Evolutionary conservation across 192 early-diverging fungal genomes (phyloP).

Genomic region (Entomortierella chlamydospora): DNA sequence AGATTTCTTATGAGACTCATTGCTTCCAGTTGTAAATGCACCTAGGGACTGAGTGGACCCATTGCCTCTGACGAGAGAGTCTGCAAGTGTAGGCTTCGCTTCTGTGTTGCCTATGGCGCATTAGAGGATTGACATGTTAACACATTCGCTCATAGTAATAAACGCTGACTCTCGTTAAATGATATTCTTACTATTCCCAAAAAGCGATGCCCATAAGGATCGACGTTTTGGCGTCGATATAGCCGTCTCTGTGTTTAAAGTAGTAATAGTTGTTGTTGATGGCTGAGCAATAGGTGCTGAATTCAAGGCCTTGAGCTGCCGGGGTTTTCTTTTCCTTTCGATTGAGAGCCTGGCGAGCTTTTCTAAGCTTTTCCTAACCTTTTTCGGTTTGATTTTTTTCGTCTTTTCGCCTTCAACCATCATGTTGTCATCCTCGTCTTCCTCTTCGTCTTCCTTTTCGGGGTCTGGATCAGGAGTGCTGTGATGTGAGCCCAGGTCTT

Average conservation of each 20-base stretch:
- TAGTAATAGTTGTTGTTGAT: neutral
- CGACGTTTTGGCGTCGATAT: constrained; percentile 27
- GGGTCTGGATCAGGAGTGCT: constrained; percentile 1
- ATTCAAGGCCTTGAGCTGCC: constrained; percentile 38
- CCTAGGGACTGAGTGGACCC: constrained; percentile 35
- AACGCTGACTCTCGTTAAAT: neutral
- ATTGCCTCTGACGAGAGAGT: constrained; percentile 32
- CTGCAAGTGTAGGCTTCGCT: constrained; percentile 4
- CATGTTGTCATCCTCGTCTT: constrained; percentile 8
- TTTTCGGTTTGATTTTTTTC: constrained; percentile 16
- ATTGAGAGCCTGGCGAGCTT: constrained; percentile 29
- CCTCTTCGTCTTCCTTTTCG: constrained; percentile 13
- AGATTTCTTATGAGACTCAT: neutral
- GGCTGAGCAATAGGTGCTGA: constrained; percentile 1
- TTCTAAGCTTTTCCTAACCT: constrained; percentile 44
- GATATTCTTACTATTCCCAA: constrained; percentile 31
- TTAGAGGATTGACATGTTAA: neutral
- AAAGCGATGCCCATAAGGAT: constrained; percentile 48
- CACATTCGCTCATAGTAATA: neutral
- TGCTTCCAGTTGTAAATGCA: neutral
- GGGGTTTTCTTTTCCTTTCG: constrained; percentile 35
- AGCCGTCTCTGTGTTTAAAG: neutral
- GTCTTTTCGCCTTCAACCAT: constrained; percentile 3
- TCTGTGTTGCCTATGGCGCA: constrained; percentile 11
- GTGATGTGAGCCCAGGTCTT: neutral